A percentile compares a stretch with the other conserved stretches of the same genome.
Evolutionary conservation across 345 rosid species (phyloP).

Genomic region (Raphanus sativus): DNA sequence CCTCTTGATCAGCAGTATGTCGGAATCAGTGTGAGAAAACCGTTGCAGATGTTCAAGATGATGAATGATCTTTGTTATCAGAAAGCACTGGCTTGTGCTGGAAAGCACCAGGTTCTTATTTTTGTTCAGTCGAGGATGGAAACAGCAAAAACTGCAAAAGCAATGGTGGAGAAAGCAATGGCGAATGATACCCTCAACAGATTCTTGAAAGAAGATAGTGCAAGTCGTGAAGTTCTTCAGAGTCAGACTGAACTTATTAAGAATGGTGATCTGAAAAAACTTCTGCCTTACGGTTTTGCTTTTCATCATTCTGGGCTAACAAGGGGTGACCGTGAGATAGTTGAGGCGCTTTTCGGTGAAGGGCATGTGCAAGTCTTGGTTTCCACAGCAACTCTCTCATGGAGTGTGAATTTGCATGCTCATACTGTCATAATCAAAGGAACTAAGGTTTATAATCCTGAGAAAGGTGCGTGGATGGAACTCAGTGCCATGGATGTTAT

Average conservation of each 20-base stretch:
- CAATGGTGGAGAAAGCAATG: constrained; percentile 75
- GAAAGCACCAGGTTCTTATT: constrained; percentile 88
- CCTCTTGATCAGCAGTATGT: constrained; percentile 85
- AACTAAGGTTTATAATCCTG: constrained; percentile 81
- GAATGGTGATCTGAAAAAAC: constrained; percentile 71
- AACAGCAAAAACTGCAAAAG: constrained; percentile 78
- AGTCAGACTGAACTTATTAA: constrained; percentile 59
- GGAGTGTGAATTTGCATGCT: constrained; percentile 96
- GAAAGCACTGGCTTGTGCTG: constrained; percentile 79
- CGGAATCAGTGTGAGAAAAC: constrained; percentile 77
- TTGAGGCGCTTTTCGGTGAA: neutral
- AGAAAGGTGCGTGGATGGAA: neutral
- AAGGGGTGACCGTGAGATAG: neutral
- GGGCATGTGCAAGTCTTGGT: neutral
- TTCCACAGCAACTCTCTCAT: constrained; percentile 39
- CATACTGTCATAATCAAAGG: constrained; percentile 89
- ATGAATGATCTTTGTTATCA: constrained; percentile 85
- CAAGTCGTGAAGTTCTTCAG: constrained; percentile 68
- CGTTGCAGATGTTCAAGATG: constrained; percentile 80
- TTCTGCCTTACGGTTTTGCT: neutral
- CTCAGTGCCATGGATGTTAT: neutral
- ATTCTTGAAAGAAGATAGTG: constrained; percentile 79
- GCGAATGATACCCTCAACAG: constrained; percentile 74
- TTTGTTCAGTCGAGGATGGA: constrained; percentile 96
- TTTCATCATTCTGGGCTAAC: neutral